These are phyloP conservation scores for Gossypium ekmanianum DNA, from an alignment of 345 rosid species.

Conservation along the genomic window DNA sequence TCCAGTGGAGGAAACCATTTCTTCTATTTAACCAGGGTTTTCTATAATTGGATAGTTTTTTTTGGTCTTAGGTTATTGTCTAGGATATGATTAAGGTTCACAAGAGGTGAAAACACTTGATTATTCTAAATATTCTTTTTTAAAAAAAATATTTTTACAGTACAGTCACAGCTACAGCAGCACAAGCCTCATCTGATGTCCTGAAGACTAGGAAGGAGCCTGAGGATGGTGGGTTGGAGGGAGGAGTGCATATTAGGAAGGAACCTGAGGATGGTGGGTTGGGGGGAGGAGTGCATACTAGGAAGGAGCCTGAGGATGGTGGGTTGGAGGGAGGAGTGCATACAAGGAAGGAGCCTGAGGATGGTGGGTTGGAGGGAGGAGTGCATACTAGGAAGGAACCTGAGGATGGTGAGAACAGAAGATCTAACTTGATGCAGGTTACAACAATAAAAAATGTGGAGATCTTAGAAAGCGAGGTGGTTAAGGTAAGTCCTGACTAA, in stretches of 20 bases:
- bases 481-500: conserved; percentile 35
- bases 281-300: not conserved
- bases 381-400: not conserved
- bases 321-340: not conserved
- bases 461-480: conserved; percentile 30
- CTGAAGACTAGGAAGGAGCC: conserved; percentile 17
- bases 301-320: conserved; percentile 6
- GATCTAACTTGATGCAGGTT: conserved; percentile 36
- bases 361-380: not conserved
- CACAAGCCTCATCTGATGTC: conserved; percentile 42
- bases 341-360: conserved; percentile 2
- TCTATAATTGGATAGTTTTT: not conserved
- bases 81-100: not conserved
- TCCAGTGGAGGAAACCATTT: not conserved
- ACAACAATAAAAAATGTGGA: conserved; percentile 35
- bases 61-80: not conserved
- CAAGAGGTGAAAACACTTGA: not conserved
- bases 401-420: conserved; percentile 25
- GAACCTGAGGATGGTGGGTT: not conserved
- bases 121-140: conserved; percentile 15
- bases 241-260: not conserved
- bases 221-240: not conserved
- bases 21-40: not conserved
- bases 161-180: conserved; percentile 34
- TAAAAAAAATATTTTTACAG: conserved; percentile 26